A percentile compares a stretch with the other conserved stretches of the same genome.
Evolutionary conservation across 139 green algal species (phyloP).

Genomic region (Tetradesmus obliquus): DNA sequence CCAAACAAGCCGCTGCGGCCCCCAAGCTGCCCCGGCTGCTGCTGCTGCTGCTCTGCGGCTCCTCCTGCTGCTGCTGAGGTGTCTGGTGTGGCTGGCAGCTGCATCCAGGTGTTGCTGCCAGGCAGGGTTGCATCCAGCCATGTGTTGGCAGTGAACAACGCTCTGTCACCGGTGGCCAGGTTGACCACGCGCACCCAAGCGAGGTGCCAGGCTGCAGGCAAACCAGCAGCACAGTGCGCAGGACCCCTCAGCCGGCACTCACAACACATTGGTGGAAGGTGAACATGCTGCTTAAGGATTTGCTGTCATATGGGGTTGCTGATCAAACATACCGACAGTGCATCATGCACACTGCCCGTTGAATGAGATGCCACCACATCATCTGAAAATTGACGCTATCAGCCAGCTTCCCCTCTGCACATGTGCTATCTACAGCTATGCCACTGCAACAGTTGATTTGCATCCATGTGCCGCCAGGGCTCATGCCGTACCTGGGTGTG

Average conservation of each 20-base stretch:
- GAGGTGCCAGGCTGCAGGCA: constrained; percentile 66
- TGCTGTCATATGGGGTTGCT: too few species aligned
- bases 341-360: too few species aligned
- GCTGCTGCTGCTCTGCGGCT: constrained; percentile 20
- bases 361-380: too few species aligned
- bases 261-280: too few species aligned
- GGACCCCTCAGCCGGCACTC: too few species aligned
- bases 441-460: not conserved
- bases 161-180: constrained; percentile 55
- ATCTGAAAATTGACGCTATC: too few species aligned
- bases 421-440: not conserved
- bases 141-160: constrained; percentile 62
- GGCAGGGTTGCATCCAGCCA: constrained; percentile 55
- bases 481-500: constrained; percentile 42
- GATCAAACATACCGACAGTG: too few species aligned
- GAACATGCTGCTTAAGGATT: too few species aligned
- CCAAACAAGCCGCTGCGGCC: not conserved
- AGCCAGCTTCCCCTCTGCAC: too few species aligned
- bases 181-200: constrained; percentile 68
- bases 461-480: not conserved
- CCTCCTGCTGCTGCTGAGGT: not conserved
- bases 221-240: not conserved
- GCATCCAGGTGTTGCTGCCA: constrained; percentile 49
- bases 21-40: constrained; percentile 7
- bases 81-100: constrained; percentile 37